Conservation (phyloP, 768 basidiomycete genomes). For the Trichaptum fuscoviolaceum region DNA sequence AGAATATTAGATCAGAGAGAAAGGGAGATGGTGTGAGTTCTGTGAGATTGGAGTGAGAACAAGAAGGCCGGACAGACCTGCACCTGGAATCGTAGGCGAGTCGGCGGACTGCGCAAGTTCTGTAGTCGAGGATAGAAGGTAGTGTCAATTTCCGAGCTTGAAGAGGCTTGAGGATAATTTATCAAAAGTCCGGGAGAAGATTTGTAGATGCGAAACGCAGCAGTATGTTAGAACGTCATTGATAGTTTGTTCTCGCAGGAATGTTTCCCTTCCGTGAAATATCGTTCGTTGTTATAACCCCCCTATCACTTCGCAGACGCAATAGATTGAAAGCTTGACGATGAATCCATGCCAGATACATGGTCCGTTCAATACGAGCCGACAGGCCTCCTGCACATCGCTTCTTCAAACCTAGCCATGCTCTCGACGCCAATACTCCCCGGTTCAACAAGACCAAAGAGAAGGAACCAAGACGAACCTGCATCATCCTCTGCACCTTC, state of each 20-base stretch:
- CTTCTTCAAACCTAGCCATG: slow-evolving; percentile 30
- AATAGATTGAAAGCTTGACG: no score
- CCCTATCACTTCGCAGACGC: no score
- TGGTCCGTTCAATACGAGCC: not conserved
- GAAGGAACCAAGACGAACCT: slow-evolving; percentile 66
- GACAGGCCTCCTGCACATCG: not conserved
- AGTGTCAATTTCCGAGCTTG: slow-evolving; percentile 2
- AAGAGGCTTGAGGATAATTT: not conserved
- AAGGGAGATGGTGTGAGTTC: not conserved
- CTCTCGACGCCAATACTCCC: slow-evolving; percentile 48
- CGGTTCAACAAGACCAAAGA: slow-evolving; percentile 55
- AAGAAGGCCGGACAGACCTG: not conserved
- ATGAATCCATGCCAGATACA: not conserved
- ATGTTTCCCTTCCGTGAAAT: no score
- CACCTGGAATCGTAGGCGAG: slow-evolving; percentile 9
- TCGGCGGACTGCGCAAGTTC: not conserved
- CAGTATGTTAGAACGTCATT: no score
- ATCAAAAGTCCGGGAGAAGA: not conserved
- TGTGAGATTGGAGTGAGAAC: not conserved
- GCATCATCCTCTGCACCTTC: slow-evolving; percentile 29
- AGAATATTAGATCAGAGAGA: not conserved
- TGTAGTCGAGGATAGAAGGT: not conserved
- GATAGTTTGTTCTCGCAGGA: no score
- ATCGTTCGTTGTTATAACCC: no score
- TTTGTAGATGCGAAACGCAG: not conserved